Evolutionary conservation across 805 yeast genomes (phyloP), one percentile per base, ranked within the genome.

Genomic region (Metschnikowia matae): DNA sequence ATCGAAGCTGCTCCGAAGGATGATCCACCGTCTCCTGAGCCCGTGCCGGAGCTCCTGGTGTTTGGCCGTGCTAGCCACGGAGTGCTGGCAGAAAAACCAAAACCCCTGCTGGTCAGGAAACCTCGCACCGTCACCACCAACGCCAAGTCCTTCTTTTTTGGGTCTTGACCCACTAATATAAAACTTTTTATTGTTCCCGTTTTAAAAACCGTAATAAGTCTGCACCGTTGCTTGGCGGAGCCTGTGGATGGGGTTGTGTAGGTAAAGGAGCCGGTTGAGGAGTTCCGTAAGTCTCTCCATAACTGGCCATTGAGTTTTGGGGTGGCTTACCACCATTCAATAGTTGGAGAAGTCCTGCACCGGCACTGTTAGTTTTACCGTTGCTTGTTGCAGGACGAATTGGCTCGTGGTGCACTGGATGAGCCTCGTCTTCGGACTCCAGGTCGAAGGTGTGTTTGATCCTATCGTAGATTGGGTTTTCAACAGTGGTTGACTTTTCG

Each of bases 351-450:
- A 53, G 43, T 33, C 51, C 54, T n/a, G 50, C 55, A n/a, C 48
- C 53, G 23, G 51, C 48, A 18, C 48, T 40, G 44, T 37, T 51
- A 14, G 51, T 50, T 3, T 48, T 44, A 20, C 45, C 45, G 11
- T 23, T 40, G 45, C 20, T 38, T 37, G 31, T 10, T 10, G 20
- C 37, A 21, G 11, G 20, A 6, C 29, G 43, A 33, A 26, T 34
- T 4, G 29, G 29, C 17, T 46, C 46, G 2, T 6, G 42, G 6
- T 17, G 17, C 26, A 6, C 40, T 13, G 37, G 50, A 2, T 48
- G 62, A 36, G 61, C 67, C 40, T 70, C 75, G 41, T 72, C 75
- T 48, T 71, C 75, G 43, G 70, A 63, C 8, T 63, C 73, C 38
- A 65, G 59, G 44, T 68, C 73, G 52, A 69, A 63, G 35, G 61